Percentiles rank a stretch among this genome's conserved stretches.
These are phyloP conservation scores for Geotrichum phurueaensis DNA, from an alignment of 1,139 yeast species.

Conservation along the genomic window DNA sequence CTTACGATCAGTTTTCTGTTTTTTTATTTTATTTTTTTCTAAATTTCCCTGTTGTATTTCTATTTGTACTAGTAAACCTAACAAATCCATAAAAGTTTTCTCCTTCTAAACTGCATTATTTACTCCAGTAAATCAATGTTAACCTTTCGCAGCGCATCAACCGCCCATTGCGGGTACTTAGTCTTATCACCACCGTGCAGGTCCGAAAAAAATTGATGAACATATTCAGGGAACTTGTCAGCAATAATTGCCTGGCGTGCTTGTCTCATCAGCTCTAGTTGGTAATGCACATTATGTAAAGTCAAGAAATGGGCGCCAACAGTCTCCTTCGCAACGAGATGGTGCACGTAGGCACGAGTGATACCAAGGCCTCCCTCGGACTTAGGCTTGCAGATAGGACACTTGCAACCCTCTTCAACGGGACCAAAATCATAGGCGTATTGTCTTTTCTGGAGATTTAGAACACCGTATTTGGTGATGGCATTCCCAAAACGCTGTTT, in stretches of 20 bases:
- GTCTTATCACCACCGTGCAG: slow-evolving; percentile 32
- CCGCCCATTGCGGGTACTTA: slow-evolving; percentile 41
- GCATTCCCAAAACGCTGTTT: slow-evolving; percentile 40
- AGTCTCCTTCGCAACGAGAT: slow-evolving; percentile 39
- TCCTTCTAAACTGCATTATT: neutral
- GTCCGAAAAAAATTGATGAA: slow-evolving; percentile 34
- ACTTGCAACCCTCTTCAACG: slow-evolving; percentile 39
- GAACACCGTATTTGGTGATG: slow-evolving; percentile 37
- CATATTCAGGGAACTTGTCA: slow-evolving; percentile 38
- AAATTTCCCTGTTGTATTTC: neutral
- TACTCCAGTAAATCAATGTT: slow-evolving; percentile 30
- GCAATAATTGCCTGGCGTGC: slow-evolving; percentile 39
- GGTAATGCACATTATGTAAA: slow-evolving; percentile 41
- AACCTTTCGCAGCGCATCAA: slow-evolving; percentile 36
- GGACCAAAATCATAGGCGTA: slow-evolving; percentile 37
- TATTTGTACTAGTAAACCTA: neutral
- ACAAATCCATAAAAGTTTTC: neutral
- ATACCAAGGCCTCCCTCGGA: slow-evolving; percentile 36
- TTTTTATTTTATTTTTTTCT: neutral
- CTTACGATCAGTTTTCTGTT: neutral
- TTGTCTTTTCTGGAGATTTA: slow-evolving; percentile 35
- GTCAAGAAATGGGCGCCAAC: slow-evolving; percentile 43
- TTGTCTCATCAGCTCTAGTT: slow-evolving; percentile 39
- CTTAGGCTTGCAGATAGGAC: slow-evolving; percentile 38
- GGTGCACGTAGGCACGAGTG: slow-evolving; percentile 37